phyloP scores from a whole-genome alignment of 2,329 filamentous ascomycete genomes.

The Mycosphaerella arachidis region DNA sequence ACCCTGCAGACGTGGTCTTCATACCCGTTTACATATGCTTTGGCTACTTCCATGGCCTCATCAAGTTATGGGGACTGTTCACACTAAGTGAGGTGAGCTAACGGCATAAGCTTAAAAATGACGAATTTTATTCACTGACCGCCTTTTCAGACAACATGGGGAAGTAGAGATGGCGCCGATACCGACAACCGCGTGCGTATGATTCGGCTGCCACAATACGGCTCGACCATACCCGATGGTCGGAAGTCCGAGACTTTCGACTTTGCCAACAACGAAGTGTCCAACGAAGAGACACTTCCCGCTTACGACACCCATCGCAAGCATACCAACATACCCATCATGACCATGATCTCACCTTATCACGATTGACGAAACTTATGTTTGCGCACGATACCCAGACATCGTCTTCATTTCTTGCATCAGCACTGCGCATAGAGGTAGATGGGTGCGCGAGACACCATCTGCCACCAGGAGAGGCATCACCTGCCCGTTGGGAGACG shows the following conservation, averaged over 20 bases:
- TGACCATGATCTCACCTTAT: slow-evolving; percentile 15
- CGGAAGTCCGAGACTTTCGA: slow-evolving; percentile 33
- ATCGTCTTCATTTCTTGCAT: slow-evolving; percentile 27
- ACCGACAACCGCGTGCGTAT: slow-evolving; percentile 71
- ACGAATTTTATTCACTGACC: slow-evolving; percentile 19
- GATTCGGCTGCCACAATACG: slow-evolving; percentile 40
- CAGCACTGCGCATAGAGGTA: slow-evolving; percentile 30
- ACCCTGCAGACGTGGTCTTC: slow-evolving; percentile 74
- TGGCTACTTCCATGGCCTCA: slow-evolving; percentile 86
- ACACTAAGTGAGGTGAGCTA: slow-evolving; percentile 65
- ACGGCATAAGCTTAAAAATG: slow-evolving; percentile 12
- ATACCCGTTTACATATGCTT: slow-evolving; percentile 84
- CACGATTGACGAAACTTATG: slow-evolving; percentile 28
- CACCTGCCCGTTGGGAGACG: slow-evolving; percentile 16
- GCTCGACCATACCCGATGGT: slow-evolving; percentile 26
- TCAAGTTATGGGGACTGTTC: slow-evolving; percentile 83
- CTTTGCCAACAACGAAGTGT: slow-evolving; percentile 13
- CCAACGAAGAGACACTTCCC: slow-evolving; percentile 24
- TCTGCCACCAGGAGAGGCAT: slow-evolving; percentile 16
- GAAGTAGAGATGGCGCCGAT: slow-evolving; percentile 87
- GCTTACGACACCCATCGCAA: slow-evolving; percentile 29
- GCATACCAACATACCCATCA: slow-evolving; percentile 9
- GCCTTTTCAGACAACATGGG: slow-evolving; percentile 76
- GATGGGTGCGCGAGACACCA: slow-evolving; percentile 18
- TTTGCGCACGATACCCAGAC: slow-evolving; percentile 28